A percentile compares a stretch with the other conserved stretches of the same genome.
These are phyloP conservation scores for Hyaloscypha bicolor DNA, from an alignment of 495 filamentous ascomycete genomes.

Conservation along the genomic window DNA sequence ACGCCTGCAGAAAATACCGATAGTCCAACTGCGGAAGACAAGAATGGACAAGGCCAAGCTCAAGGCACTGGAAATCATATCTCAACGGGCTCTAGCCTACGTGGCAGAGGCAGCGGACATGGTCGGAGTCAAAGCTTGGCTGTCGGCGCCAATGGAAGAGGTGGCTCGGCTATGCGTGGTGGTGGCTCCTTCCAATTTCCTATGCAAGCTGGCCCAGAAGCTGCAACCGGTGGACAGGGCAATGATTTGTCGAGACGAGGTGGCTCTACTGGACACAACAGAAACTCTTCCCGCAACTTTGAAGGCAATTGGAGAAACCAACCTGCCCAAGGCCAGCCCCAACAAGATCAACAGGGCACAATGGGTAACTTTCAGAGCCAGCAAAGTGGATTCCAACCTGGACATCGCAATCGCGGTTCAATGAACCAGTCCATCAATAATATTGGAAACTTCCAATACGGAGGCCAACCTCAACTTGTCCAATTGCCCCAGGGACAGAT, in stretches of 20 bases:
- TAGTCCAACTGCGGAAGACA: conserved; percentile 45
- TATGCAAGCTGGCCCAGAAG: conserved; percentile 30
- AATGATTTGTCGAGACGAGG: conserved; percentile 72
- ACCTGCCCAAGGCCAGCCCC: conserved; percentile 56
- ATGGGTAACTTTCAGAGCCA: conserved; percentile 71
- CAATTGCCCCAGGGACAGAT: conserved; percentile 84
- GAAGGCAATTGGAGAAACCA: conserved; percentile 98
- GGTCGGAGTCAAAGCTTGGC: conserved; percentile 66
- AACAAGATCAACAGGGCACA: conserved; percentile 36
- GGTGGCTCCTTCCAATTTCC: conserved; percentile 43
- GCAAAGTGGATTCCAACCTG: conserved; percentile 79
- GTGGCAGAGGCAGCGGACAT: conserved; percentile 54
- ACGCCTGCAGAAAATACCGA: conserved; percentile 56
- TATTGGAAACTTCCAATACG: conserved; percentile 88
- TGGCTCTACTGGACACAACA: conserved; percentile 65
- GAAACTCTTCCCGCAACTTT: conserved; percentile 87
- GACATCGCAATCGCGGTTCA: conserved; percentile 83
- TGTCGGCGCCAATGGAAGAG: conserved; percentile 51
- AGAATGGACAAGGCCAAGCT: conserved; percentile 45
- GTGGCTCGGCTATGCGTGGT: conserved; percentile 38
- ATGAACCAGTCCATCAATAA: conserved; percentile 78
- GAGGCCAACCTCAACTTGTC: conserved; percentile 86
- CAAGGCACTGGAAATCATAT: conserved; percentile 33
- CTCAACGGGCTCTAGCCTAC: conserved; percentile 25
- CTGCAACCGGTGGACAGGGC: conserved; percentile 33